A percentile compares a stretch with the other conserved stretches of the same genome.
phyloP scores from a whole-genome alignment of 140 eudicot species.

The Erigeron philadelphicus region DNA sequence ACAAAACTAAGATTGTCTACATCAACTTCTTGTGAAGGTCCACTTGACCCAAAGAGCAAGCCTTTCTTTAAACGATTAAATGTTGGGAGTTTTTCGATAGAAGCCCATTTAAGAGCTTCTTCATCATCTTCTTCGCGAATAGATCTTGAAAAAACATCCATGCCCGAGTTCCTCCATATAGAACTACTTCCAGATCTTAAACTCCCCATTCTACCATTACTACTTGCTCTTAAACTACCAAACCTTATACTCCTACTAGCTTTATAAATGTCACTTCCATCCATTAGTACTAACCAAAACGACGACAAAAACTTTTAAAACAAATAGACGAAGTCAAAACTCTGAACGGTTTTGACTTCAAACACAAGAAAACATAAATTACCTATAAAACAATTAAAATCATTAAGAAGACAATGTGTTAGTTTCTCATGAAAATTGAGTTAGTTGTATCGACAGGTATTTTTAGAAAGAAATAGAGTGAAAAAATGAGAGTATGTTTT shows the following conservation, averaged over 20 bases:
- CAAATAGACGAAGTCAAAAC: not conserved
- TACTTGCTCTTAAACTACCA: conserved; percentile 24
- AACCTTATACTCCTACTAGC: conserved; percentile 31
- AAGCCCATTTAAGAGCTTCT: conserved; percentile 84
- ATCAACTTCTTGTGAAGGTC: conserved; percentile 37
- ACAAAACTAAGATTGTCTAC: conserved; percentile 34
- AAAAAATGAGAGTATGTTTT: too few relatives aligned
- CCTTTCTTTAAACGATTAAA: conserved; percentile 60
- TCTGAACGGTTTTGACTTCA: not conserved
- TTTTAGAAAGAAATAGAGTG: too few relatives aligned
- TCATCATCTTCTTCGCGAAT: conserved; percentile 63
- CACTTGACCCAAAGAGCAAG: conserved; percentile 33
- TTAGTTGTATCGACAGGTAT: too few relatives aligned
- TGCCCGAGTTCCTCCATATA: conserved; percentile 39
- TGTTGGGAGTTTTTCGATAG: conserved; percentile 68
- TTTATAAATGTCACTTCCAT: conserved; percentile 39
- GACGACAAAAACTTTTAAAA: not conserved
- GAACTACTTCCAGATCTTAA: conserved; percentile 44
- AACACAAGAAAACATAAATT: too few relatives aligned
- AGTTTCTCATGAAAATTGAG: too few relatives aligned
- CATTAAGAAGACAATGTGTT: too few relatives aligned
- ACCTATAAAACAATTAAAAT: too few relatives aligned
- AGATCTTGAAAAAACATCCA: conserved; percentile 52
- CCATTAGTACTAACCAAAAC: conserved; percentile 28
- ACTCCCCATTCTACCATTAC: conserved; percentile 25